Evolutionary conservation across 371 early-diverging fungal species (phyloP).

Genomic region (Mortierella sp.): DNA sequence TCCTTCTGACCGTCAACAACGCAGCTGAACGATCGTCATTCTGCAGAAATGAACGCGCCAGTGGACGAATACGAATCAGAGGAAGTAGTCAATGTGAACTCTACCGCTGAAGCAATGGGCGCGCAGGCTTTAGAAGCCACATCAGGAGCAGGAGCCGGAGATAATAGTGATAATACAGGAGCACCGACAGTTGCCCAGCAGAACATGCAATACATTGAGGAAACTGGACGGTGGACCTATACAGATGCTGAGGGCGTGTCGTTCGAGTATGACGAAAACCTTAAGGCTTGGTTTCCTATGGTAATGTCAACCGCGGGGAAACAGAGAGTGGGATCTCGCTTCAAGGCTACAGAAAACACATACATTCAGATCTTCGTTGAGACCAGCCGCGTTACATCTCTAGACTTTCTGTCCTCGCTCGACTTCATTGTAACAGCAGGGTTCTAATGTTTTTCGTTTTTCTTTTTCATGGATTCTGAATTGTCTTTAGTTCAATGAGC

Average conservation of each 20-base stretch:
- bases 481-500: slow-evolving; percentile 79
- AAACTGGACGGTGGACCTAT: slow-evolving; percentile 80
- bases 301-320: too few relatives aligned
- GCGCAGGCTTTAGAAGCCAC: background rate
- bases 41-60: slow-evolving; percentile 10
- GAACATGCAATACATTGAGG: slow-evolving; percentile 69
- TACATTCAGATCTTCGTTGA: too few relatives aligned
- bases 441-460: slow-evolving; percentile 3
- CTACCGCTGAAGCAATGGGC: background rate
- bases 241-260: slow-evolving; percentile 79
- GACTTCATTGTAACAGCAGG: too few relatives aligned
- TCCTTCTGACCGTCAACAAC: too few relatives aligned
- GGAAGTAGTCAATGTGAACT: background rate
- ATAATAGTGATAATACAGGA: background rate
- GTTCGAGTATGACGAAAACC: slow-evolving; percentile 85
- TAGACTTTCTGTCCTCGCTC: too few relatives aligned
- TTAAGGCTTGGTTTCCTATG: slow-evolving; percentile 92
- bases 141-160: background rate
- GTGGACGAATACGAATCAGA: slow-evolving; percentile 3
- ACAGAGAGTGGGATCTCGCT: background rate
- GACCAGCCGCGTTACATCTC: too few relatives aligned
- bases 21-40: too few relatives aligned
- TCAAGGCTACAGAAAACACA: background rate
- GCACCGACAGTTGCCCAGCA: slow-evolving; percentile 42
- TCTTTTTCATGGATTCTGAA: background rate